These are phyloP conservation scores for Chenopodium quinoa DNA, from an alignment of 148 eudicot species.

Conservation along the genomic window DNA sequence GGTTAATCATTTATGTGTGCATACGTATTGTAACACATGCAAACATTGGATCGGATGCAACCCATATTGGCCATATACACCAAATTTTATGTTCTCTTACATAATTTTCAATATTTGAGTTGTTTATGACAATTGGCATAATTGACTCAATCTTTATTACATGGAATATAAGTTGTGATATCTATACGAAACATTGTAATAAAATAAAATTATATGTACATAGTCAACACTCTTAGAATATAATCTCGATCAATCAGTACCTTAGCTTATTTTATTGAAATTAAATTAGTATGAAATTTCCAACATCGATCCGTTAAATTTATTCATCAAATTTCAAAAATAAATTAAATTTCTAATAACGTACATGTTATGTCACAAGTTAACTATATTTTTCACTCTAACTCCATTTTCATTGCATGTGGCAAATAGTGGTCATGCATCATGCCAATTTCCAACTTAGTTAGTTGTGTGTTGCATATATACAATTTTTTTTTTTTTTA, in stretches of 20 bases:
- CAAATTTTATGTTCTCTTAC: too few species aligned
- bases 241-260: neutral
- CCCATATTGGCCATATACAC: too few species aligned
- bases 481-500: too few species aligned
- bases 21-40: too few species aligned
- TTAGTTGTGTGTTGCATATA: neutral
- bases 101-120: neutral
- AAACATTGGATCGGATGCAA: too few species aligned
- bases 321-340: neutral
- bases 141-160: slow-evolving; percentile 5
- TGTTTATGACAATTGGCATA: neutral
- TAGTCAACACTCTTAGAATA: neutral
- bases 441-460: neutral
- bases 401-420: neutral
- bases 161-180: neutral
- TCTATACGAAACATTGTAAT: neutral
- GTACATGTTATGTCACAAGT: too few species aligned
- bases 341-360: neutral
- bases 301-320: neutral
- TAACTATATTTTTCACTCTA: too few species aligned
- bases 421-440: neutral
- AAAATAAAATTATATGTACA: neutral
- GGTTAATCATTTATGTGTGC: too few species aligned
- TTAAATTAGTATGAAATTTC: neutral
- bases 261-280: neutral